Evolutionary conservation across 2,329 filamentous ascomycete species (phyloP), one percentile per base, ranked within the genome.

Genomic region (Monilinia vaccinii-corymbosi): DNA sequence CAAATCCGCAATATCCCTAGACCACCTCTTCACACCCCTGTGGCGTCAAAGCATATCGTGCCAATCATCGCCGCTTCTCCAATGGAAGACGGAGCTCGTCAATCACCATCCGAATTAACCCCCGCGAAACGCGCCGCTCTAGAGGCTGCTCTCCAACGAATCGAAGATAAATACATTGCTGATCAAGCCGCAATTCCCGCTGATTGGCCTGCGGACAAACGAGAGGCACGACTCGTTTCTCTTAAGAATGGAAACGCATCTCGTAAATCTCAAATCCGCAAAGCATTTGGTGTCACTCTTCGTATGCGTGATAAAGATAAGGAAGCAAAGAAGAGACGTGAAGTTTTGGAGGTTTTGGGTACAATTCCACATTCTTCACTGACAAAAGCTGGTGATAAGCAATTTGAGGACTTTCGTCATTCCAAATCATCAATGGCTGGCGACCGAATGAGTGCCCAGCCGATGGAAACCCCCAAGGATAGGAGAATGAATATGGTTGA

Each of bases 261-360:
- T 3, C 65, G 62, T 31, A 69, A 70, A 52, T 66, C 63, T 40
- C 65, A 68, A 21, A 69, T 70, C 34, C 63, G 69, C 6, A 66
- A 65, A 57, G 51, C 56, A 2, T 66, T 66, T 60, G 67, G 67
- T 32, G 69, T 71, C 4, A 69, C 61, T 47, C 56, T 71, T n/a
- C 62, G 69, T 8, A 57, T 70, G 58, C 56, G 68, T 13, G 63
- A 69, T 11, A 66, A 63, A 36, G 68, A 71, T 25, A 71, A 69
- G 63, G 45, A 57, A 18, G 61, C 62, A 34, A 55, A 44, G 51
- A 55, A 55, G 16, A 44, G 40, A 44, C 51, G 51, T 34, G 51
- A 55, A 25, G 38, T 34, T 44, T 44, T 55, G n/a, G 8, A 55
- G 38, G 38, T 34, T 44, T 44, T 55, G n/a, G 8, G 38, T 2